Conservation (phyloP, 345 rosid species). For the Erysimum cheiranthoides region DNA sequence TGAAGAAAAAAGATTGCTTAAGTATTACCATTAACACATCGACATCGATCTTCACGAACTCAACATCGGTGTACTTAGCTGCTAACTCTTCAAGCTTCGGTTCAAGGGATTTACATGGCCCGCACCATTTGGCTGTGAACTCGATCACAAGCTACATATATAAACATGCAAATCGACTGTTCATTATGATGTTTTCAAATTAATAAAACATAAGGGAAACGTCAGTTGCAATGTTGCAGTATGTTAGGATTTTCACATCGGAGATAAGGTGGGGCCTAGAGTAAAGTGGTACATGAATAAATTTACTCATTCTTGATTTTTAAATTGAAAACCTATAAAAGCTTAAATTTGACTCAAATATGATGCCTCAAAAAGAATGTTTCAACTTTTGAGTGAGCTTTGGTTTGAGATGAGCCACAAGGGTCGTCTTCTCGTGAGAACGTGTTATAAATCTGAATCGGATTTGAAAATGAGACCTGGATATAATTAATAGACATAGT, state of each 20-base stretch:
- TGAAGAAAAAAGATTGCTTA: not conserved
- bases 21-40: constrained; percentile 60
- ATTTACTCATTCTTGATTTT: not conserved
- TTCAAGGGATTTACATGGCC: constrained; percentile 70
- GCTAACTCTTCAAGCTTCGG: constrained; percentile 61
- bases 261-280: not conserved
- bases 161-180: constrained; percentile 2
- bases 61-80: constrained; percentile 57
- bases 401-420: not conserved
- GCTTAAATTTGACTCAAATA: not conserved
- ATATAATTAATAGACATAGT: no score
- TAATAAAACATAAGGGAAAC: not conserved
- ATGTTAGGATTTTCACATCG: not conserved
- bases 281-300: not conserved
- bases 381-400: not conserved
- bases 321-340: not conserved
- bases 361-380: not conserved
- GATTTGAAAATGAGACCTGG: not conserved
- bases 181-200: not conserved
- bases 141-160: constrained; percentile 62
- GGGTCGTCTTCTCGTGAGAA: not conserved
- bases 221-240: not conserved
- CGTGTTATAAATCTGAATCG: not conserved
- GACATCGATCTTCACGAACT: constrained; percentile 76
- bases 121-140: constrained; percentile 85